Base-by-base conservation (phyloP, 192 early-diverging fungal species). In the Backusella tuberculispora region DNA sequence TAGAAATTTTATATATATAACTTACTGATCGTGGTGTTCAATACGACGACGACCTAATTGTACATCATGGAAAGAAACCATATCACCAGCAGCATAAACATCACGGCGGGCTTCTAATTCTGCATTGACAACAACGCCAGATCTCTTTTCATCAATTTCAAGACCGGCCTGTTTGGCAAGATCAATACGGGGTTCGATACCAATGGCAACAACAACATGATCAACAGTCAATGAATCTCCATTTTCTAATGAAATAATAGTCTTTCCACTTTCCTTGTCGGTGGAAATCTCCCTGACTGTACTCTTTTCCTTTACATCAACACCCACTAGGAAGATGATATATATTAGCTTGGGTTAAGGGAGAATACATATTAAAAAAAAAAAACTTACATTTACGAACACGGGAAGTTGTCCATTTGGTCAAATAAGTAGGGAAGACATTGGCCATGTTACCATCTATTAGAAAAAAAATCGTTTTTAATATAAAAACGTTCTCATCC, bases 41-140 rank as follows among this genome's bases (percentile, higher is more conserved):
- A 89, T 84, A 68, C 88, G 87, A 43, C 90, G 88, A 50, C 90
- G 87, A 38, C 90, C 88, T 9, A 91, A 78, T 4, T 85, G 85
- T 17, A 87, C 77, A 75, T 91, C 90, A 64, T 91, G 86, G 86
- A 85, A 91, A 4, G 86, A 88, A 17, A 83, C 84, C 73, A 88
- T 87, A 74, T 91, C 89, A 48, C 90, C 90, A 41, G 90, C 90
- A 70, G 78, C 87, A 83, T 83, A 91, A 6, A 92, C 88, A 77
- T 88, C 85, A 3, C 79, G 80, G 29, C 87, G 86, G 17, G 88
- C 88, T 75, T 91, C 88, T 6, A 91, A 78, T 73, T 89, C 88
- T 26, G 90, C 88, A 76, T 91, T 91, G 47, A 89, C 87, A 34
- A 86, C 81, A 37, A 91, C 88, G 26, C 90, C 90, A 64, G 85